Percentiles rank a stretch among this genome's conserved stretches.
Evolutionary conservation across 768 basidiomycete species (phyloP).

Genomic region (Macrocybe gigantea): DNA sequence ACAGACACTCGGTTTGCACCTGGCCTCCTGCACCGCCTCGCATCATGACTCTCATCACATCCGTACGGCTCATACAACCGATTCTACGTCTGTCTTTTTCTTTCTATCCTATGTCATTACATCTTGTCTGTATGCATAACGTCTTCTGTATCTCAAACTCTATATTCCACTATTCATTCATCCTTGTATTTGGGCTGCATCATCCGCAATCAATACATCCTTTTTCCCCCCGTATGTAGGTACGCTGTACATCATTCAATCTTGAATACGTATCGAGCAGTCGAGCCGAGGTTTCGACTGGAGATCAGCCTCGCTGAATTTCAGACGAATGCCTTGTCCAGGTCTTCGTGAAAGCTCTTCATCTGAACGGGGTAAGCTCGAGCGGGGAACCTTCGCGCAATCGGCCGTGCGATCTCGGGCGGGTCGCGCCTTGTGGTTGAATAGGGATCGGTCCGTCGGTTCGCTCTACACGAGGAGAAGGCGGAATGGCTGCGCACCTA

Average conservation of each 20-base stretch:
- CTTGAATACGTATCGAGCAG: too few species aligned
- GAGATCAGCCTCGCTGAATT: neutral
- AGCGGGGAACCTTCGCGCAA: constrained; percentile 79
- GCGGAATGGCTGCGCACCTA: constrained; percentile 31
- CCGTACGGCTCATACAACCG: constrained; percentile 8
- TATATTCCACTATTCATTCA: neutral
- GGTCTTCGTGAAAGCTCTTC: constrained; percentile 86
- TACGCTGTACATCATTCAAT: too few species aligned
- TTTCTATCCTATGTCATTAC: neutral
- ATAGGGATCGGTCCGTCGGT: neutral
- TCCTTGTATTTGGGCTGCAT: too few species aligned
- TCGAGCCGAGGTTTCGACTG: too few species aligned
- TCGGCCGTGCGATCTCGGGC: constrained; percentile 91
- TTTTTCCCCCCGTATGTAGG: too few species aligned
- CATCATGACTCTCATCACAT: constrained; percentile 10
- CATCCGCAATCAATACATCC: too few species aligned
- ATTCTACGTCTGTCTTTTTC: neutral
- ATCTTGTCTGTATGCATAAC: neutral
- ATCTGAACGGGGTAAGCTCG: constrained; percentile 84
- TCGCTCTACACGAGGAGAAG: neutral
- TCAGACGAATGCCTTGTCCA: constrained; percentile 82
- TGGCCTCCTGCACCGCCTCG: too few species aligned
- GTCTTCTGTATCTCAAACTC: neutral
- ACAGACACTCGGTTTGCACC: too few species aligned
- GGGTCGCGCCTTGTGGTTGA: constrained; percentile 72